These are phyloP conservation scores for Glycine tomentella DNA, from an alignment of 306 rosid genomes.

Conservation along the genomic window DNA sequence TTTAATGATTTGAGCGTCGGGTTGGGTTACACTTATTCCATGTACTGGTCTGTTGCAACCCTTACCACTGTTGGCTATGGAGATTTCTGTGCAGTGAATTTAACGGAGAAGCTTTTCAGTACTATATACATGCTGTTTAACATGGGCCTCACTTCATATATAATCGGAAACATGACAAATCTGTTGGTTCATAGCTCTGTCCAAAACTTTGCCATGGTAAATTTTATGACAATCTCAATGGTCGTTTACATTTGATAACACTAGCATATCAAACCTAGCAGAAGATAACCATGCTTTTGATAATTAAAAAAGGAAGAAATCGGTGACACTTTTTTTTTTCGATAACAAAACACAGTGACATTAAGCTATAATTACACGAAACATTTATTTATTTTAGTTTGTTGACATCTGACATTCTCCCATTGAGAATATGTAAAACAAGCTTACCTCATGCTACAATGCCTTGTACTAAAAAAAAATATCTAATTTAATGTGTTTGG, in stretches of 20 bases:
- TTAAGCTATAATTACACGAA: too few relatives aligned
- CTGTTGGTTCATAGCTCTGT: slow-evolving; percentile 78
- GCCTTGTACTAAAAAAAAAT: too few relatives aligned
- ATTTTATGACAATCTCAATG: neutral
- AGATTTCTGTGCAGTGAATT: slow-evolving; percentile 81
- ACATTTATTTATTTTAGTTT: too few relatives aligned
- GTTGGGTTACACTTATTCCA: slow-evolving; percentile 74
- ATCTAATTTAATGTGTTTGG: too few relatives aligned
- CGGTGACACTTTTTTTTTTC: too few relatives aligned
- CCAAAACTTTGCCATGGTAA: slow-evolving; percentile 64
- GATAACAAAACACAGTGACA: too few relatives aligned
- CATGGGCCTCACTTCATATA: slow-evolving; percentile 87
- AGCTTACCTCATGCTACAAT: too few relatives aligned
- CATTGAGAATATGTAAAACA: too few relatives aligned
- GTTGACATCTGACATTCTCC: too few relatives aligned
- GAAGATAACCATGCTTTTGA: too few relatives aligned
- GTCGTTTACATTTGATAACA: slow-evolving; percentile 20
- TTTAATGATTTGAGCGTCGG: slow-evolving; percentile 62
- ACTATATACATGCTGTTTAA: slow-evolving; percentile 82
- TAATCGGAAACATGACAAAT: slow-evolving; percentile 90
- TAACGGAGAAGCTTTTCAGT: slow-evolving; percentile 73
- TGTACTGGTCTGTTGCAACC: slow-evolving; percentile 86
- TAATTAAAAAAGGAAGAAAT: too few relatives aligned
- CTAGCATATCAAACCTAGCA: neutral
- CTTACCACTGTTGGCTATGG: slow-evolving; percentile 94